These are phyloP conservation scores for Calocybe cyanea DNA, from an alignment of 768 basidiomycete species.

Conservation along the genomic window DNA sequence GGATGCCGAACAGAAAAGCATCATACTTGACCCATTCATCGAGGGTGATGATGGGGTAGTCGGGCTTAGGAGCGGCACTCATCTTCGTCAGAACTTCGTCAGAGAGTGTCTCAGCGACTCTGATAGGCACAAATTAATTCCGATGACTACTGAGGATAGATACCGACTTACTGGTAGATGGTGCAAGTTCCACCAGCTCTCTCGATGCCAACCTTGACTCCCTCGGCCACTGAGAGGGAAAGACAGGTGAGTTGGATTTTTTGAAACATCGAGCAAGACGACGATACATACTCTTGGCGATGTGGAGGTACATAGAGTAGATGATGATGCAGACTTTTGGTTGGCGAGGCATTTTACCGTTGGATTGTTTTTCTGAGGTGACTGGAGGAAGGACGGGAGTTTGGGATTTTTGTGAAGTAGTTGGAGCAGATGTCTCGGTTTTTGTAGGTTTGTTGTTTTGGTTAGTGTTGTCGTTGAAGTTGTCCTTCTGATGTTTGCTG, in stretches of 20 bases:
- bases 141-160: neutral
- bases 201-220: conserved; percentile 44
- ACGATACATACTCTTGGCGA: conserved; percentile 51
- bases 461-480: conserved; percentile 23
- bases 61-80: conserved; percentile 67
- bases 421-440: conserved; percentile 12
- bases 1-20: conserved; percentile 72
- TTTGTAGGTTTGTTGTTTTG: conserved; percentile 25
- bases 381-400: conserved; percentile 11
- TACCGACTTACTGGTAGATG: conserved; percentile 49
- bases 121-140: conserved; percentile 21
- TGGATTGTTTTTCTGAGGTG: conserved; percentile 10
- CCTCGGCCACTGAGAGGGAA: conserved; percentile 53
- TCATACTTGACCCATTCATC: conserved; percentile 55
- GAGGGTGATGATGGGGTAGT: conserved; percentile 65
- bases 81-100: conserved; percentile 62
- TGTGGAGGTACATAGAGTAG: conserved; percentile 74
- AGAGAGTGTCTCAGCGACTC: conserved; percentile 77
- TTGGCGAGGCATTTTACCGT: conserved; percentile 12
- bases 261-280: conserved; percentile 3
- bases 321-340: conserved; percentile 69
- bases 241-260: neutral
- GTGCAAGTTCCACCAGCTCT: conserved; percentile 44
- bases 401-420: conserved; percentile 15
- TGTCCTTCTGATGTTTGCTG: conserved; percentile 27